These are phyloP conservation scores for Fragilariopsis cylindrus DNA, from an alignment of 108 stramenopile species.

Conservation along the genomic window DNA sequence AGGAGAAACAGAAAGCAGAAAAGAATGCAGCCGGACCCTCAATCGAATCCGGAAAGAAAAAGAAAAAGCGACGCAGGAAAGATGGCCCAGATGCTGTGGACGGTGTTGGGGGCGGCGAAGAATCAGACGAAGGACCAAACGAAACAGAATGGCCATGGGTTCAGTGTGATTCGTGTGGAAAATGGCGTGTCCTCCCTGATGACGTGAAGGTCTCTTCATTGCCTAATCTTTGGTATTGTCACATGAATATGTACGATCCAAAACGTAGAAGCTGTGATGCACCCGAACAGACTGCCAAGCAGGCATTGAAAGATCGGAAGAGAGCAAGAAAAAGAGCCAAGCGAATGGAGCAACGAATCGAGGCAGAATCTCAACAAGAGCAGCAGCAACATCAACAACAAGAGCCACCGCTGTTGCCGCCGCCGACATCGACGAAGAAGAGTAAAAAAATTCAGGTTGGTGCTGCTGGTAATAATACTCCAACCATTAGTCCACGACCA, in stretches of 20 bases:
- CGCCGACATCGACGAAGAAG: constrained; percentile 1
- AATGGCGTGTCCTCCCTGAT: constrained; percentile 85
- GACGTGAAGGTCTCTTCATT: constrained; percentile 56
- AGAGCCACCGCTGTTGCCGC: neutral
- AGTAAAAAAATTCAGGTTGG: constrained; percentile 3
- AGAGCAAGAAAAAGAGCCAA: constrained; percentile 47
- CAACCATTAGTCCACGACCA: neutral
- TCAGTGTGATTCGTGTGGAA: constrained; percentile 83
- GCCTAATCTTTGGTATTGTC: constrained; percentile 86
- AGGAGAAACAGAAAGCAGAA: constrained; percentile 17
- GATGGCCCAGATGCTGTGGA: constrained; percentile 32
- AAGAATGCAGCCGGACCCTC: constrained; percentile 14
- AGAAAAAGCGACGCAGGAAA: constrained; percentile 45
- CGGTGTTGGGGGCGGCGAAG: constrained; percentile 32
- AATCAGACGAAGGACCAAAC: constrained; percentile 10
- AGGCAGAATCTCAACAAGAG: constrained; percentile 38
- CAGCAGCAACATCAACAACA: constrained; percentile 1
- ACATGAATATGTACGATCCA: constrained; percentile 74
- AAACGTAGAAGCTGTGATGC: constrained; percentile 66
- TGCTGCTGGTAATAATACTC: neutral
- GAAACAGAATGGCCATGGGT: constrained; percentile 66
- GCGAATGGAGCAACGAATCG: constrained; percentile 17
- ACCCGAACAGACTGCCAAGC: constrained; percentile 68
- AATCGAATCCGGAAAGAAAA: constrained; percentile 39
- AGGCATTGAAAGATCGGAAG: constrained; percentile 65